These are phyloP conservation scores for Aspergillus costaricaensis DNA, from an alignment of 2,329 filamentous ascomycete species.

Conservation along the genomic window DNA sequence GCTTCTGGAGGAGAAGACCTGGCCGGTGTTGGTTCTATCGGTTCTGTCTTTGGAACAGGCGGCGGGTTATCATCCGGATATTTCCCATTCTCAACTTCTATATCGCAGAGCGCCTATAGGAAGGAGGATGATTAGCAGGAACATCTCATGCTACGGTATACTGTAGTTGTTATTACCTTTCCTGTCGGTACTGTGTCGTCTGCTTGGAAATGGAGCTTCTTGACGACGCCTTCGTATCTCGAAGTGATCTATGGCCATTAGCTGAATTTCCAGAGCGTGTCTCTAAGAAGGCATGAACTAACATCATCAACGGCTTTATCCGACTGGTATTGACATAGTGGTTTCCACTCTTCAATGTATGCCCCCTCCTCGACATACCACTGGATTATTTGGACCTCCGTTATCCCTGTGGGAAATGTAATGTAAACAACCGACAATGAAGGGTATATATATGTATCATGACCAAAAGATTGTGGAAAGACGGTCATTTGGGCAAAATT, in stretches of 20 bases:
- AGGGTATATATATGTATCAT: too few relatives aligned
- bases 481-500: not conserved
- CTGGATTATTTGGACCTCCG: conserved; percentile 98
- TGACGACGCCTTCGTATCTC: conserved; percentile 90
- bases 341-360: conserved; percentile 95
- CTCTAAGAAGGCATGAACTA: conserved; percentile 18
- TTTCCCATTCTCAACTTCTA: conserved; percentile 81
- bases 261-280: not conserved
- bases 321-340: conserved; percentile 95
- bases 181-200: conserved; percentile 97
- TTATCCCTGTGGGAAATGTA: conserved; percentile 69
- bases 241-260: conserved; percentile 79
- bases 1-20: conserved; percentile 17
- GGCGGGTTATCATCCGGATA: conserved; percentile 59
- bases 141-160: too few relatives aligned
- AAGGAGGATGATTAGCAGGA: conserved; percentile 10
- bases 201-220: conserved; percentile 92
- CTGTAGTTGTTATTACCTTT: conserved; percentile 49
- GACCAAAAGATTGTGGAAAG: too few relatives aligned
- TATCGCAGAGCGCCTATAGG: conserved; percentile 79
- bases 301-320: conserved; percentile 80
- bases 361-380: conserved; percentile 98
- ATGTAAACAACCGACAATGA: conserved; percentile 19
- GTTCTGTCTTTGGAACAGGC: conserved; percentile 28
- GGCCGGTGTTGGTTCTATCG: conserved; percentile 30